These are phyloP conservation scores for Phoenix roebelenii DNA, from an alignment of 176 grass and related monocot species.

Conservation along the genomic window DNA sequence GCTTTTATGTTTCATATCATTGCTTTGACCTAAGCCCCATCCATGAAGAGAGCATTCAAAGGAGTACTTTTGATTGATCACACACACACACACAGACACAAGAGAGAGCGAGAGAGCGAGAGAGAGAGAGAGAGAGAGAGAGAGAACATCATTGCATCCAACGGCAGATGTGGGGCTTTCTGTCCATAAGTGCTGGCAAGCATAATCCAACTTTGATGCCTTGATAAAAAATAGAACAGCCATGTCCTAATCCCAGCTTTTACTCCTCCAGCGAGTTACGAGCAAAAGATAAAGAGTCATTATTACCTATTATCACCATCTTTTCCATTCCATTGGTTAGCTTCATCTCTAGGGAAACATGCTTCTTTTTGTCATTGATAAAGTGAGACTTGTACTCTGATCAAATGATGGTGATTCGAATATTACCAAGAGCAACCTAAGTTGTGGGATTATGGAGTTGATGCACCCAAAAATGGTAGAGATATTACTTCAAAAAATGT, in stretches of 20 bases:
- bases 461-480: no score
- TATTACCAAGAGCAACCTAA: no score
- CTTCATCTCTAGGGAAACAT: not conserved
- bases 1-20: constrained; percentile 8
- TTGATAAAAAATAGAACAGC: not conserved
- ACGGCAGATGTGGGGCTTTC: no score
- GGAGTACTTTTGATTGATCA: not conserved
- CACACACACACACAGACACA: not conserved
- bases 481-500: no score
- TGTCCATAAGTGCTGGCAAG: not conserved
- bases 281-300: constrained; percentile 1
- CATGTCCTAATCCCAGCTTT: not conserved
- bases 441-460: no score
- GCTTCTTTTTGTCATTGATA: not conserved
- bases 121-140: no score
- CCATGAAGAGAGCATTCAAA: not conserved
- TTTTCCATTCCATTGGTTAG: not conserved
- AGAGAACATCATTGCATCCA: not conserved
- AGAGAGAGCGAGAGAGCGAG: no score
- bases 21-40: not conserved
- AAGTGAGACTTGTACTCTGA: not conserved
- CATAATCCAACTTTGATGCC: constrained; percentile 2
- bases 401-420: no score
- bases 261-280: not conserved
- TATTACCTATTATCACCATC: constrained; percentile 1